Base-by-base conservation (phyloP, 352 stramenopile genomes). In the Pythium pyrilobum region DNA sequence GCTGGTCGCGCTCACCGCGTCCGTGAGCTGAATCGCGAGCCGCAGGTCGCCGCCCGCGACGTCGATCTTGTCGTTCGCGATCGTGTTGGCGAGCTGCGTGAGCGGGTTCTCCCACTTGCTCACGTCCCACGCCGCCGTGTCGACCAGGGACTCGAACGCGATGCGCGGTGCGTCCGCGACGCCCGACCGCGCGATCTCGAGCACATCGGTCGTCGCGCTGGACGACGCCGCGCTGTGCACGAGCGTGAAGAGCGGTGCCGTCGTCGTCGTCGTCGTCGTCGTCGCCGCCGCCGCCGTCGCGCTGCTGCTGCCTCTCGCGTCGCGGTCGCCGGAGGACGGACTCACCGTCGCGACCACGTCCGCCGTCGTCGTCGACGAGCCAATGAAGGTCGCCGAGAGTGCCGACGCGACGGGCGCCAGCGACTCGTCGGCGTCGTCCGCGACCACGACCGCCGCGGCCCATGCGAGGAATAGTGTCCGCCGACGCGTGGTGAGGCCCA, bases 41-140 rank as follows among this genome's bases (percentile, higher is more conserved):
- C 34, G 46, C 43, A 57, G 45, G 21, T 28, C 25, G 34, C 47
- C 52, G 29, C 9, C 40, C 11, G 20, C 24, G 5, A 66, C 39
- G 9, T 36, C 25, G 34, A 66, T 41, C 12, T 54, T 12, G 23
- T 60, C 60, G 44, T 67, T 67, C 34, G 34, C 31, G 36, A 62
- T 59, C 60, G 54, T 58, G 20, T 58, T 67, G 20, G 20, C 11
- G 16, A 68, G 41, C 37, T 60, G 20, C 41, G 31, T 64, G 46
- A 67, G 41, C 29, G 59, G 59, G 36, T 67, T 34, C 5, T 67
- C 52, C 59, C 59, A 67, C 20, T 62, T 50, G 31, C 48, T 31
- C 1, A 67, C 41, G 51, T 45, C 21, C 59, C 59, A 67, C 16
- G 11, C n/a, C 15, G 13, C 37, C 27, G 39, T 54, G 47, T 62